Base-by-base conservation (phyloP, 257 asterid species). In the Sherardia arvensis region DNA sequence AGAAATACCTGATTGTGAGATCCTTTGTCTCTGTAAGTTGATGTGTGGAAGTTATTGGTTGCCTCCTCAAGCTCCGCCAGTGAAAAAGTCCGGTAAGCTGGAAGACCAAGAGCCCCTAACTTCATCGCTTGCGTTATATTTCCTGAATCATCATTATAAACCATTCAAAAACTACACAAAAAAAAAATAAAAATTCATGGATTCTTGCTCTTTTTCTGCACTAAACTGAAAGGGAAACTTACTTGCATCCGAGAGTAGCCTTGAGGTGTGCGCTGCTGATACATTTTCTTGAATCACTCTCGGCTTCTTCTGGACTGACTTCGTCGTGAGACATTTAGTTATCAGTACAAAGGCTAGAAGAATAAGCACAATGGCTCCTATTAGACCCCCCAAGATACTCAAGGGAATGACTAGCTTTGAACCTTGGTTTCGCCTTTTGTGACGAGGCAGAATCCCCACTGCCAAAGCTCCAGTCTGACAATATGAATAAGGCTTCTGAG, bases 191-290 rank as follows among this genome's bases (percentile, higher is more conserved):
- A n/a, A n/a, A n/a, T n/a, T n/a, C n/a, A n/a, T n/a, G n/a, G n/a
- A n/a, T n/a, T n/a, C n/a, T n/a, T n/a, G n/a, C n/a, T n/a, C n/a
- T n/a, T n/a, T n/a, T n/a, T n/a, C n/a, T n/a, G n/a, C 23, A 18
- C 53, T 33, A 11, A 66, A 14, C 12, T 33, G 25, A 32, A 48
- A 53, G 66, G 62, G 65, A 61, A 29, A 20, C 94, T 79, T 76
- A 91, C 98, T 85, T 61, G 98, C 95, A 76, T 91, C 94, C 62
- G 84, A 74, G 48, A 83, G 85, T 61, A 88, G 33, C 83, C 86
- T 86, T 5, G 93, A 79, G 2, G 95, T 76, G 80, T 88, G 87
- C 34, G 76, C 71, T 17, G 84, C 61, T 53, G 94, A 34, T 63
- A 79, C 83, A 68, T 76, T 79, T 67, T 88, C 87, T 66, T 73